Evolutionary conservation across 805 yeast species (phyloP).

Genomic region (Teunomyces funiuensis): DNA sequence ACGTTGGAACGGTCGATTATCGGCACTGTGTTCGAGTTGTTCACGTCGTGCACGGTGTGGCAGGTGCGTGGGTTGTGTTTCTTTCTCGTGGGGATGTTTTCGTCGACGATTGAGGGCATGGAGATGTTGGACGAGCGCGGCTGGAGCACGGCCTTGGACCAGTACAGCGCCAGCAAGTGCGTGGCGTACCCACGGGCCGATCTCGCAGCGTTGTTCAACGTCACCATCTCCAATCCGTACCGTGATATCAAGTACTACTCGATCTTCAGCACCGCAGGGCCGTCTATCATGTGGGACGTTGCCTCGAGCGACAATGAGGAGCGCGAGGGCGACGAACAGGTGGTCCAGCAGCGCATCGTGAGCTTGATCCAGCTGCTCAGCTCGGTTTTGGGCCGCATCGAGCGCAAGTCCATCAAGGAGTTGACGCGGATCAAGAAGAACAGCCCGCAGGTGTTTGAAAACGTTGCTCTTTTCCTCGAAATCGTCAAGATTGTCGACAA

Average conservation of each 20-base stretch:
- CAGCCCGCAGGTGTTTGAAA: constrained; percentile 54
- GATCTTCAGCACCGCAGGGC: constrained; percentile 17
- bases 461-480: constrained; percentile 53
- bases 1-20: constrained; percentile 24
- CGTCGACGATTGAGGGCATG: constrained; percentile 73
- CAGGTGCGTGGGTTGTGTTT: constrained; percentile 76
- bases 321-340: constrained; percentile 9
- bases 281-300: constrained; percentile 3
- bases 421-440: constrained; percentile 53
- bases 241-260: constrained; percentile 19
- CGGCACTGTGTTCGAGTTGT: constrained; percentile 47
- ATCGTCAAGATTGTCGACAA: constrained; percentile 51
- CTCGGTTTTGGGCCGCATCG: constrained; percentile 37
- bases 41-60: constrained; percentile 40
- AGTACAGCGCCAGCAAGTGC: constrained; percentile 11
- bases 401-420: constrained; percentile 57
- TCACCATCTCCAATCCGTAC: constrained; percentile 24
- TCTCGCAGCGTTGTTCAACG: constrained; percentile 16
- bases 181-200: constrained; percentile 15
- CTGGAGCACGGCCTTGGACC: constrained; percentile 47
- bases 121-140: constrained; percentile 80
- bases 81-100: constrained; percentile 70
- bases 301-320: constrained; percentile 8
- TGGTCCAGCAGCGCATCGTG: constrained; percentile 24
- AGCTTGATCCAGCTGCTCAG: constrained; percentile 52